A percentile compares a stretch with the other conserved stretches of the same genome.
phyloP scores from a whole-genome alignment of 129 eudicot species.

The Solidago caesia region DNA sequence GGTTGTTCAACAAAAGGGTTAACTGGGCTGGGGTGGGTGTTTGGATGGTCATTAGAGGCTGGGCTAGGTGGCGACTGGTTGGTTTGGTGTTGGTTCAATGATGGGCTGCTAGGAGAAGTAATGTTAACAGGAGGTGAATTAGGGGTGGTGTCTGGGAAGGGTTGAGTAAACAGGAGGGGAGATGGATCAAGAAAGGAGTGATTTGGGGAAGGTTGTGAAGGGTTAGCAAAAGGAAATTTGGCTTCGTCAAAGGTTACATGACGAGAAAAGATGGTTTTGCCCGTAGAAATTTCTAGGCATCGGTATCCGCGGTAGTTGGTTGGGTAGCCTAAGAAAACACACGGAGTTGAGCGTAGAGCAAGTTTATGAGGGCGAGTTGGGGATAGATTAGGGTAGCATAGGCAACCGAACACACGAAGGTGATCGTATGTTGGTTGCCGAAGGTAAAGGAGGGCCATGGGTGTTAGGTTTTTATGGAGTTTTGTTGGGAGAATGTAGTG shows the following conservation, averaged over 20 bases:
- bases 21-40: background rate
- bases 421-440: conserved; percentile 7
- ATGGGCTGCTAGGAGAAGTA: no score
- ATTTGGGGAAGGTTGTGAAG: background rate
- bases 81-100: no score
- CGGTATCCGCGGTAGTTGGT: background rate
- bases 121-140: no score
- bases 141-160: background rate
- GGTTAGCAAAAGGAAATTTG: background rate
- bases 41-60: no score
- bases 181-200: no score
- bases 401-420: conserved; percentile 2
- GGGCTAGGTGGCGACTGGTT: no score
- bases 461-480: background rate
- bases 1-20: no score
- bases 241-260: background rate
- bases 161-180: background rate
- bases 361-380: background rate
- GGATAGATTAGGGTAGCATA: background rate
- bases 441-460: background rate
- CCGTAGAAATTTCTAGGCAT: background rate
- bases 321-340: background rate
- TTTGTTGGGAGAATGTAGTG: background rate
- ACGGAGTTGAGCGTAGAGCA: background rate
- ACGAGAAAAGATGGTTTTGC: background rate